Evolutionary conservation across 495 filamentous ascomycete genomes (phyloP), one percentile per base, ranked within the genome.

Genomic region (Cryomyces minteri): DNA sequence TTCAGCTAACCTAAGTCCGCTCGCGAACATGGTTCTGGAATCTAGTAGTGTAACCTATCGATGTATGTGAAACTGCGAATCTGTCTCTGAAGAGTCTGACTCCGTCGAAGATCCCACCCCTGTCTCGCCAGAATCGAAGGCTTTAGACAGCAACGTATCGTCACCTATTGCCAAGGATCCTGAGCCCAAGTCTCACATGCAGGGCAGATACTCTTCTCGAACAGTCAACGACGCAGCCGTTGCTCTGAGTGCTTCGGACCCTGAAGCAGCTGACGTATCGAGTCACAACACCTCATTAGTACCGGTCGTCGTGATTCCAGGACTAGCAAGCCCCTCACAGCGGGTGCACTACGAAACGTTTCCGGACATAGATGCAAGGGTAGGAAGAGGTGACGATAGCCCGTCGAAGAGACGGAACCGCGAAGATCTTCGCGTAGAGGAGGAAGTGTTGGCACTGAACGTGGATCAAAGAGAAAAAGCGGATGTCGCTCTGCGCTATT

Each of bases 401-500:
- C 47, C 47, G 11, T 48, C 53, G 14, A 51, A 49, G 32, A 51
- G 49, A 31, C 49, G 51, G 5, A 68, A 67, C 48, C 56, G 58
- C 38, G 49, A 58, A 44, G 61, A 64, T 42, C 42, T 54, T 11
- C 59, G 65, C 10, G 48, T 45, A n/a, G 48, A 48, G 28, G 43
- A 50, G n/a, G 53, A 45, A 18, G 37, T 43, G 4, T 25, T 43
- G 45, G 53, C 43, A 42, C 51, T 47, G 51, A 62, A 29, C 49
- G 61, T 47, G 40, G 84, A 87, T 55, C 79, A 90, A 54, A 77
- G 82, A 45, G 82, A 87, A 48, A 79, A 86, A 54, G 79, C 84
- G 4, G 80, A 92, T 52, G 68, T 73, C 4, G 76, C 76, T 41
- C 66, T 85, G 40, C 61, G 76, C 39, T 76, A 77, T 33, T 59